These are phyloP conservation scores for Graphilbum ipis-grandicollis DNA, from an alignment of 2,329 filamentous ascomycete species.

Conservation along the genomic window DNA sequence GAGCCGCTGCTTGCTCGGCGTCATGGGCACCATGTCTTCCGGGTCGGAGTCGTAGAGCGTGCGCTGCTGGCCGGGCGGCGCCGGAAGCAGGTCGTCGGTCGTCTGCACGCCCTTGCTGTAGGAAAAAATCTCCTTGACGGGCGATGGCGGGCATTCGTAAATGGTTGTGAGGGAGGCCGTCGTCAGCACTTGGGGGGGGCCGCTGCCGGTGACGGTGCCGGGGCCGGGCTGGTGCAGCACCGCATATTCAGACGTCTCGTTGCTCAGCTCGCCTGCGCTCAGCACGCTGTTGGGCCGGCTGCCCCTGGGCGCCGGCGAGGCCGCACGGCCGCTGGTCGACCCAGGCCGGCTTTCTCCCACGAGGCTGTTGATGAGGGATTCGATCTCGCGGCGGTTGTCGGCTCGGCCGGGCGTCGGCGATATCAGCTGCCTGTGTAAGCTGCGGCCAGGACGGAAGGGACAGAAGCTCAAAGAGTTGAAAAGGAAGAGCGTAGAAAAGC, in stretches of 20 bases:
- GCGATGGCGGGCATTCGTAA: slow-evolving; percentile 62
- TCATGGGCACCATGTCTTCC: slow-evolving; percentile 37
- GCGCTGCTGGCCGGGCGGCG: slow-evolving; percentile 32
- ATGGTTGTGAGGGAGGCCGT: slow-evolving; percentile 59
- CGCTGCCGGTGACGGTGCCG: slow-evolving; percentile 14
- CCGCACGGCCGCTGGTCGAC: slow-evolving; percentile 44
- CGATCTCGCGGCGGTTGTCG: slow-evolving; percentile 58
- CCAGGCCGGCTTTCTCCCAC: slow-evolving; percentile 61
- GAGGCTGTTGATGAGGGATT: slow-evolving; percentile 68
- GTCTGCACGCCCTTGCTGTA: slow-evolving; percentile 98
- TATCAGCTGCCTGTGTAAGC: slow-evolving; percentile 34
- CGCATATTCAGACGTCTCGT: slow-evolving; percentile 47
- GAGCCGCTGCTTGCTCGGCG: slow-evolving; percentile 53
- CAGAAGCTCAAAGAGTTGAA: too few species aligned
- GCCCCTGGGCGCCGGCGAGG: slow-evolving; percentile 48
- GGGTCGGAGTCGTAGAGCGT: slow-evolving; percentile 45
- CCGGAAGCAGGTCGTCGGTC: slow-evolving; percentile 51
- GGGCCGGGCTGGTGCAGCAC: slow-evolving; percentile 20
- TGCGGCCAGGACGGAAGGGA: too few species aligned
- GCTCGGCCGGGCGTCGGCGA: slow-evolving; percentile 54
- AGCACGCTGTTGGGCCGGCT: slow-evolving; percentile 78
- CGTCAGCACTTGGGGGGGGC: slow-evolving; percentile 50
- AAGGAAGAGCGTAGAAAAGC: too few species aligned
- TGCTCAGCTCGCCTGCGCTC: slow-evolving; percentile 66
- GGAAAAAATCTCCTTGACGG: slow-evolving; percentile 70